Conservation (phyloP, 139 green algal species). For the Axilococcus clingmanii region DNA sequence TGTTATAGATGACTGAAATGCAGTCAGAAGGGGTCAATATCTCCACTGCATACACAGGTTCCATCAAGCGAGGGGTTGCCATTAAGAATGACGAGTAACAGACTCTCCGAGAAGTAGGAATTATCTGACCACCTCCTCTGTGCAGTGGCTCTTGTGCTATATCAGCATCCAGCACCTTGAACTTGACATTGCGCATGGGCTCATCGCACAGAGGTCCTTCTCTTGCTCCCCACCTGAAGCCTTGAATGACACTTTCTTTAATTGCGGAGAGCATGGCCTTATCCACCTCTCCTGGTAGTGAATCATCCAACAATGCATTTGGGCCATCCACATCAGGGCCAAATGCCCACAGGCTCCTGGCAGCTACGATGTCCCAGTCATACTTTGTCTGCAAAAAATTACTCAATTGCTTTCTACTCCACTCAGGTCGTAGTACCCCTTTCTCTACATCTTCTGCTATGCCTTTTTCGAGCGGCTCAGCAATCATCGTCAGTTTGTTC, state of each 20-base stretch:
- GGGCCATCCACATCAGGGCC: constrained; percentile 77
- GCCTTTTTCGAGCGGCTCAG: constrained; percentile 88
- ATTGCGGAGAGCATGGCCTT: constrained; percentile 80
- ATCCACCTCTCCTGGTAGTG: constrained; percentile 82
- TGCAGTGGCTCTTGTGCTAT: constrained; percentile 60
- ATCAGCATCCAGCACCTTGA: constrained; percentile 76
- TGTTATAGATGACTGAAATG: constrained; percentile 92
- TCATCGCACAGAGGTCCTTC: constrained; percentile 98
- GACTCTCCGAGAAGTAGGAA: constrained; percentile 69
- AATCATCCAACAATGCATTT: constrained; percentile 95
- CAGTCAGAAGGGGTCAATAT: constrained; percentile 74
- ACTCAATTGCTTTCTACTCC: constrained; percentile 52
- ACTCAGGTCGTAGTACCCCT: constrained; percentile 53
- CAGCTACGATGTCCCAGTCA: constrained; percentile 92
- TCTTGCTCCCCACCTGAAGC: constrained; percentile 93
- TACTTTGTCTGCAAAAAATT: constrained; percentile 84
- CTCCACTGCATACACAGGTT: constrained; percentile 77
- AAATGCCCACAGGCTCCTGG: constrained; percentile 92
- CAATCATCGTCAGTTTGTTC: constrained; percentile 92
- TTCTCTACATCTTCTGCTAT: constrained; percentile 88
- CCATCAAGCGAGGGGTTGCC: constrained; percentile 95
- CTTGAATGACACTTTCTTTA: constrained; percentile 76
- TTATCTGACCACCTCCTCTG: constrained; percentile 85
- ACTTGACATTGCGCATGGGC: constrained; percentile 95
- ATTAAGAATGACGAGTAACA: constrained; percentile 95